Base-by-base conservation (phyloP, 306 rosid genomes). In the Casuarina cunninghamiana region DNA sequence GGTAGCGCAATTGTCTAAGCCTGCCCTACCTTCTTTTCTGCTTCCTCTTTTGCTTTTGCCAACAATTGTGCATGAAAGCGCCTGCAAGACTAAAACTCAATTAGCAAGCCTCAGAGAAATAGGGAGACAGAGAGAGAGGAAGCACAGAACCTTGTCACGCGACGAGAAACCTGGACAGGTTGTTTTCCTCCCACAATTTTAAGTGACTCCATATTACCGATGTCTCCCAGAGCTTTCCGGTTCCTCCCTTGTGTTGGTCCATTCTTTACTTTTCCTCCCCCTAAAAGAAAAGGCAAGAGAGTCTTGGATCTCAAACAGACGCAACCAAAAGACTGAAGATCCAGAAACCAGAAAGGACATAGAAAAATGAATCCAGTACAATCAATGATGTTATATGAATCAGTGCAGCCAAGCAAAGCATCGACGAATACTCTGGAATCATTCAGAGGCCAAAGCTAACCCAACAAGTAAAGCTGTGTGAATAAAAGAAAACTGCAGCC, bases 141-240 rank as follows among this genome's bases (percentile, higher is more conserved):
- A 44, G 35, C 41, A 32, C n/a, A 19, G 21, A 78, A 83, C 86
- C 81, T 83, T 46, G 67, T 54, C 5, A 79, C 26, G 10, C 75
- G 78, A 26, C 68, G 51, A 1, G 75, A 53, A 65, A 74, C 44
- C 32, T 26, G 32, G 32, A 26, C 32, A 26, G 32, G 32, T 26
- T 45, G 72, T 19, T 75, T 75, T 17, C 71, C 74, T 26, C 51
- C 75, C 3, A 42, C 44, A 13, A n/a, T 43, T 44, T 44, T 39
- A 63, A 45, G 4, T 39, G 41, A 43, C 19, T 74, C 83, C 48
- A 70, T n/a, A 71, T 78, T 83, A 63, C 86, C 80, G 62, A 79
- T 83, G 45, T 83, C 80, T 48, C 80, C 80, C 53, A 83, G 78
- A 75, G 39, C 75, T 46, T 45, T 66, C 49, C 80, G 76, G 35